phyloP scores from a whole-genome alignment of 2,329 filamentous ascomycete genomes.

The Botryotinia globosa region DNA sequence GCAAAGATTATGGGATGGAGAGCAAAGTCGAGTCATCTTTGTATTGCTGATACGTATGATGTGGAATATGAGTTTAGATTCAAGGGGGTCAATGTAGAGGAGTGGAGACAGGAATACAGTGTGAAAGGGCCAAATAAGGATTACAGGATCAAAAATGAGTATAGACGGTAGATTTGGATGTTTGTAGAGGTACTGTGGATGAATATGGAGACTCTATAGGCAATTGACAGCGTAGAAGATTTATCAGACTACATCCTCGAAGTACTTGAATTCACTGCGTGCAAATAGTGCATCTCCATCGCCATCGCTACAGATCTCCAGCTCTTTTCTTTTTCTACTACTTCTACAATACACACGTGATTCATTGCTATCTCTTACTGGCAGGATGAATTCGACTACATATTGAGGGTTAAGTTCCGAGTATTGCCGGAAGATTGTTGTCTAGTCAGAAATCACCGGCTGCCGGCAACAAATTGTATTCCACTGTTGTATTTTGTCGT shows the following conservation, averaged over 20 bases:
- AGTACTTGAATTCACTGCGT: not conserved
- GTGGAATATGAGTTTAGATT: slow-evolving; percentile 67
- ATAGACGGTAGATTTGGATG: slow-evolving; percentile 37
- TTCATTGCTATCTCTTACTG: not conserved
- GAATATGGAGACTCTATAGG: no score
- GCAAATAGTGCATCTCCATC: not conserved
- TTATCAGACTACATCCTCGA: not conserved
- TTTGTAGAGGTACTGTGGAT: not conserved
- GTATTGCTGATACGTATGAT: slow-evolving; percentile 69
- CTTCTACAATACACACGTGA: no score
- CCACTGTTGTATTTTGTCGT: not conserved
- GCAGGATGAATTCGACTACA: not conserved
- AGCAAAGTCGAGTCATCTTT: slow-evolving; percentile 67
- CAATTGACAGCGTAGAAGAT: not conserved
- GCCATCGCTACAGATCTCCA: not conserved
- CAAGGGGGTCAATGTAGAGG: slow-evolving; percentile 52
- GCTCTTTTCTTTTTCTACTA: not conserved
- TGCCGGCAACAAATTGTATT: not conserved
- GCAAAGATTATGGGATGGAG: slow-evolving; percentile 8
- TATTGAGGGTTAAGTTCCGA: not conserved
- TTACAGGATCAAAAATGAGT: slow-evolving; percentile 58
- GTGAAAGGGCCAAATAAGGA: slow-evolving; percentile 73
- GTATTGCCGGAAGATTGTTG: not conserved
- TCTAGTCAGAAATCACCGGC: not conserved
- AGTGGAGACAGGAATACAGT: slow-evolving; percentile 61